phyloP scores from a whole-genome alignment of 352 stramenopile genomes.

The Globisporangium parvum region DNA sequence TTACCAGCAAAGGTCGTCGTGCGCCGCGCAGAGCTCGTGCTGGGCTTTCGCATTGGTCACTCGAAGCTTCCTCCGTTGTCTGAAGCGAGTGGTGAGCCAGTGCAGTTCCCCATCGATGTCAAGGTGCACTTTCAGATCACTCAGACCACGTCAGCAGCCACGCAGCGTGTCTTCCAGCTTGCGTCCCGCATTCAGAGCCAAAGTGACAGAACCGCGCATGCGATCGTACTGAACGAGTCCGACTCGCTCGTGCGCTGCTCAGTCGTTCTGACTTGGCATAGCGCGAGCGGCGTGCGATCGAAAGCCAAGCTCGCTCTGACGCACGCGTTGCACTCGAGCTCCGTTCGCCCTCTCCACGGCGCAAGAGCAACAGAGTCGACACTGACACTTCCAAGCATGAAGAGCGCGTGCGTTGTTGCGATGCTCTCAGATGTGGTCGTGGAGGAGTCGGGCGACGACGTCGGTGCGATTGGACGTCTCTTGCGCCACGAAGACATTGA shows the following conservation, averaged over 20 bases:
- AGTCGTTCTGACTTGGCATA: background rate
- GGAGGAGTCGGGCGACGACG: slow-evolving; percentile 4
- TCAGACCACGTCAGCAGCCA: background rate
- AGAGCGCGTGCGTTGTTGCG: background rate
- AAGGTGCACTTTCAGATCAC: slow-evolving; percentile 5
- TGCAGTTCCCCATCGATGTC: slow-evolving; percentile 1
- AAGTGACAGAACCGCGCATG: background rate
- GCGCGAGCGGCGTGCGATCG: background rate
- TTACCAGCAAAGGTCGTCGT: background rate
- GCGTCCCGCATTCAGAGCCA: background rate
- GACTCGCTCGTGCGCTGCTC: background rate
- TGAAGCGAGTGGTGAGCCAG: background rate
- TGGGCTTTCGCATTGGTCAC: background rate
- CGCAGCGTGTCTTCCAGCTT: slow-evolving; percentile 6
- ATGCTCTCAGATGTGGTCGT: slow-evolving; percentile 1
- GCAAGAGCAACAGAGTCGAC: background rate
- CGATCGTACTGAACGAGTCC: slow-evolving; percentile 4
- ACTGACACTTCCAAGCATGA: background rate
- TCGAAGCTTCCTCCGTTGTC: background rate
- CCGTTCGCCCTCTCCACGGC: background rate
- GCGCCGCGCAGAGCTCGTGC: background rate
- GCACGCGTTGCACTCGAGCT: background rate
- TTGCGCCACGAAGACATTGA: slow-evolving; percentile 8
- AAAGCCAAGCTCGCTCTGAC: slow-evolving; percentile 5
- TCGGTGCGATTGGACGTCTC: slow-evolving; percentile 13